Evolutionary conservation across 352 stramenopile genomes (phyloP).

Genomic region (Pythium chondricola): DNA sequence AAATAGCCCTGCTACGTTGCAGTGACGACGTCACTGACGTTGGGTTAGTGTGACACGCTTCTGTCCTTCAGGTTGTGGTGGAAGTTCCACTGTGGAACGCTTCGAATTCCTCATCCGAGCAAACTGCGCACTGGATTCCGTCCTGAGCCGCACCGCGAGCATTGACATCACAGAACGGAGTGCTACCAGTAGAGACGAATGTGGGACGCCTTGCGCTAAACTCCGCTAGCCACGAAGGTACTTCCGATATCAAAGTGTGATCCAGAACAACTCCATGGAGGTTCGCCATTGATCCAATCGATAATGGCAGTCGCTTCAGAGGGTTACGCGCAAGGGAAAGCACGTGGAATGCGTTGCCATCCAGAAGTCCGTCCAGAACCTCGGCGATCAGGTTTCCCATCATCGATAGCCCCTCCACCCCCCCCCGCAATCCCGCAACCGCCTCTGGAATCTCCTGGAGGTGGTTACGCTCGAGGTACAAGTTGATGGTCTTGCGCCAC

Average conservation of each 20-base stretch:
- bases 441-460: not conserved
- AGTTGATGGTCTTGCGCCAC: constrained; percentile 6
- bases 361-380: not conserved
- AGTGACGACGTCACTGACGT: too few species aligned
- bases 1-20: too few species aligned
- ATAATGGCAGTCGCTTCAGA: not conserved
- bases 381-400: constrained; percentile 4
- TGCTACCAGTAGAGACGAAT: constrained; percentile 2
- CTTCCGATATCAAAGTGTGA: not conserved
- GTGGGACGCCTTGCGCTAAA: not conserved
- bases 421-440: not conserved
- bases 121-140: not conserved
- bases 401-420: constrained; percentile 6
- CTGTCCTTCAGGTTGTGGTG: too few species aligned
- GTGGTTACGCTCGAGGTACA: constrained; percentile 12
- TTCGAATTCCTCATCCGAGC: constrained; percentile 10
- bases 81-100: too few species aligned
- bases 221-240: constrained; percentile 10
- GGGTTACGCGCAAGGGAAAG: constrained; percentile 13
- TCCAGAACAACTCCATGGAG: constrained; percentile 9
- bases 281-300: not conserved
- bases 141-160: not conserved
- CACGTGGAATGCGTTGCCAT: constrained; percentile 1
- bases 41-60: too few species aligned
- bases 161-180: constrained; percentile 2